phyloP scores from a whole-genome alignment of 2,329 filamentous ascomycete genomes.

The Calonectria montana region DNA sequence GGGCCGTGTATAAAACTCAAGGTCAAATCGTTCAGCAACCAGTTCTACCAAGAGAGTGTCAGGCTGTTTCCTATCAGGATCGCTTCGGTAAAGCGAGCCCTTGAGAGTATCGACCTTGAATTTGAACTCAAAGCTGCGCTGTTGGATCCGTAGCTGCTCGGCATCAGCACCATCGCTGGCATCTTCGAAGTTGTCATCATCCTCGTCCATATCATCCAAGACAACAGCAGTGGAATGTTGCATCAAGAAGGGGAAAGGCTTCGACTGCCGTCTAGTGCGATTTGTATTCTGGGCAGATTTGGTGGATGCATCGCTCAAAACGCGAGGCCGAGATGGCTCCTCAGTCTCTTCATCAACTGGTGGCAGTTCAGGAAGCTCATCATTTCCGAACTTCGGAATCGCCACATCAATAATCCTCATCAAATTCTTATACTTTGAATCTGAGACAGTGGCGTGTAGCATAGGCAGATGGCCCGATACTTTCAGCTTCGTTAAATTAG shows the following conservation, averaged over 20 bases:
- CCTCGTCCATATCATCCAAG: conserved; percentile 79
- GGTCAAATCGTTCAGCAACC: conserved; percentile 87
- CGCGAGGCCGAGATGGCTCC: conserved; percentile 53
- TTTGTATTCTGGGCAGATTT: conserved; percentile 57
- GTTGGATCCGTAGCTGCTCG: conserved; percentile 78
- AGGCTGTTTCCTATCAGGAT: conserved; percentile 78
- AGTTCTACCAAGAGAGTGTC: conserved; percentile 91
- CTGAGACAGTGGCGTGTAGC: conserved; percentile 90
- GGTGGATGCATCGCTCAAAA: conserved; percentile 59
- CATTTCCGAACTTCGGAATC: conserved; percentile 80
- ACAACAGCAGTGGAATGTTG: conserved; percentile 81
- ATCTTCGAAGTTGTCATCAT: conserved; percentile 76
- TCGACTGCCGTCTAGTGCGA: conserved; percentile 69
- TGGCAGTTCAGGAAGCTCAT: conserved; percentile 37
- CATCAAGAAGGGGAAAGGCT: conserved; percentile 81
- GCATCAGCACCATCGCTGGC: conserved; percentile 67
- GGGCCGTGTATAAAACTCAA: conserved; percentile 88
- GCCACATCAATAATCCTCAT: conserved; percentile 98
- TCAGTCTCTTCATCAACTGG: conserved; percentile 39
- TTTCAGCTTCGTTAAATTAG: conserved; percentile 90
- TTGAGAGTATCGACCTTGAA: conserved; percentile 96
- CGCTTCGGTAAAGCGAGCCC: conserved; percentile 90
- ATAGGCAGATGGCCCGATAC: conserved; percentile 93
- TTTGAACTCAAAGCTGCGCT: conserved; percentile 94
- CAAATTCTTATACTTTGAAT: conserved; percentile 94